These are phyloP conservation scores for Triadica sebifera DNA, from an alignment of 345 rosid species.

Conservation along the genomic window DNA sequence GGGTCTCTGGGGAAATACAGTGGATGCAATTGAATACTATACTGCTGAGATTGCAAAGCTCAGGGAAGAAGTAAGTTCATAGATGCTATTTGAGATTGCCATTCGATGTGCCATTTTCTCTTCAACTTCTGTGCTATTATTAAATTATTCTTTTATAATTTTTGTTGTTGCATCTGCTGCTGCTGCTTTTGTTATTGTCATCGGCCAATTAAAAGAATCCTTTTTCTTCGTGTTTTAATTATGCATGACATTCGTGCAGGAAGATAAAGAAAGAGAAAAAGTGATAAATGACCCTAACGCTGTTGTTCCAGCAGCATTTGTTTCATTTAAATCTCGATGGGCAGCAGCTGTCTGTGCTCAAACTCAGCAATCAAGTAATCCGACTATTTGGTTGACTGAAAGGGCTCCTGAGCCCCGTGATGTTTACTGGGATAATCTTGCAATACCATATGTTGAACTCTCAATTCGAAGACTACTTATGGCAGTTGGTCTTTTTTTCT, in stretches of 20 bases:
- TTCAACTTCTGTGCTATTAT: neutral
- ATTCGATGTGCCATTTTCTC: neutral
- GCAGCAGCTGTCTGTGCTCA: slow-evolving; percentile 96
- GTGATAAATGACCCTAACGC: slow-evolving; percentile 59
- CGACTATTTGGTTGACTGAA: slow-evolving; percentile 84
- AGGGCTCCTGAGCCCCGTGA: slow-evolving; percentile 98
- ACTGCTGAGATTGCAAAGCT: slow-evolving; percentile 51
- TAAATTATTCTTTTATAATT: neutral
- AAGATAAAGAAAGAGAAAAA: slow-evolving; percentile 63
- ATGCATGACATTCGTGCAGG: slow-evolving; percentile 43
- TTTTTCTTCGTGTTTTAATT: neutral
- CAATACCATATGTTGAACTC: slow-evolving; percentile 81
- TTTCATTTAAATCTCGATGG: slow-evolving; percentile 90
- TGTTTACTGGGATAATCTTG: slow-evolving; percentile 82
- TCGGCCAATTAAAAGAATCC: neutral
- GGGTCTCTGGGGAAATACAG: slow-evolving; percentile 69
- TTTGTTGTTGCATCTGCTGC: neutral
- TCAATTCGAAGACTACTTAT: slow-evolving; percentile 63
- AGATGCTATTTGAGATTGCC: slow-evolving; percentile 1
- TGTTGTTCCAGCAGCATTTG: slow-evolving; percentile 85
- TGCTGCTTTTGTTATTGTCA: neutral
- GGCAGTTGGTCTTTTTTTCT: slow-evolving; percentile 61
- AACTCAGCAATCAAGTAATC: slow-evolving; percentile 83
- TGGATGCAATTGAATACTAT: slow-evolving; percentile 84
- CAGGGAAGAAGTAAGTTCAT: slow-evolving; percentile 52